A percentile compares a stretch with the other conserved stretches of the same genome.
phyloP scores from a whole-genome alignment of 306 rosid species.

The Prunus salicina region DNA sequence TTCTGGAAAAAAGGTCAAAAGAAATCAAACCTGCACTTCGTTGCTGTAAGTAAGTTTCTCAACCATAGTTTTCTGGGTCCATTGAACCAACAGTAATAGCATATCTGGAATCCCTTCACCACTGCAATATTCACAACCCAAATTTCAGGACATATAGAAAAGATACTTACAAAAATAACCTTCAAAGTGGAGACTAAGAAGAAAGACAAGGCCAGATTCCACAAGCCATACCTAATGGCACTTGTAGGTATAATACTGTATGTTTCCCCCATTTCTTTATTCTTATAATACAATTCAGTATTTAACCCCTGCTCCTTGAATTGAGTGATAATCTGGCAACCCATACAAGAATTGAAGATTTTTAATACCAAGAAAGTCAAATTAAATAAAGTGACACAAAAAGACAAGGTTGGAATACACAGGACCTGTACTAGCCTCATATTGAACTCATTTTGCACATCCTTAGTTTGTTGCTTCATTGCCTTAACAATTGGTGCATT shows the following conservation, averaged over 20 bases:
- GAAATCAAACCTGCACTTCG: constrained; percentile 76
- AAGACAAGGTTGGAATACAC: constrained; percentile 1
- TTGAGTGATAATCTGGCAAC: constrained; percentile 63
- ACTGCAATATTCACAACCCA: constrained; percentile 40
- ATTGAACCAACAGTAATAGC: constrained; percentile 73
- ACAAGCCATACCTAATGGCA: constrained; percentile 71
- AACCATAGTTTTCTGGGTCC: constrained; percentile 92
- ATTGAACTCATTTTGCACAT: constrained; percentile 81
- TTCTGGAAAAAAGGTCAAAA: constrained; percentile 13
- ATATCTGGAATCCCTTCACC: constrained; percentile 97
- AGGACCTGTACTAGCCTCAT: constrained; percentile 76
- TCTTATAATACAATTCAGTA: constrained; percentile 77
- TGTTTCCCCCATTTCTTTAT: constrained; percentile 92
- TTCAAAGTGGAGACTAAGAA: neutral
- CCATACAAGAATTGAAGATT: constrained; percentile 20
- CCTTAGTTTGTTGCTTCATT: constrained; percentile 78
- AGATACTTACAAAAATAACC: neutral
- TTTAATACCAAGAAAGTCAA: constrained; percentile 11
- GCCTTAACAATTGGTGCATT: constrained; percentile 81
- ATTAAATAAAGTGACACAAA: neutral
- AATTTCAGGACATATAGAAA: constrained; percentile 20
- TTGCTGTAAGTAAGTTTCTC: constrained; percentile 82
- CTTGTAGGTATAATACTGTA: constrained; percentile 94
- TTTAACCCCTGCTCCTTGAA: constrained; percentile 90
- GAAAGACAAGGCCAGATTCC: neutral